Evolutionary conservation across 2,329 filamentous ascomycete genomes (phyloP).

Genomic region (Dothistroma pini): DNA sequence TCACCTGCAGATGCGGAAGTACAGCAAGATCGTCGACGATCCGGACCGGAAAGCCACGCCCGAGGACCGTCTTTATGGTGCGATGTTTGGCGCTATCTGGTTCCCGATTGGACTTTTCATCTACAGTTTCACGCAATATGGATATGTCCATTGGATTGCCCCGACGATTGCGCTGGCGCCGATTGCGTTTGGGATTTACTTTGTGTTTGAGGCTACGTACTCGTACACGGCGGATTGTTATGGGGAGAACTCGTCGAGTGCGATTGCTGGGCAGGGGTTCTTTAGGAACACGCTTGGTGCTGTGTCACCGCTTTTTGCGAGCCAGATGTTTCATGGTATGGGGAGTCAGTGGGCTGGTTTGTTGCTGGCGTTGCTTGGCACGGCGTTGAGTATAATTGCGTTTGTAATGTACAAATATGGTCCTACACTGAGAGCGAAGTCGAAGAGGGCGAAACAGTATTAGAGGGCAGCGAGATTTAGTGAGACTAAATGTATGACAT

Average conservation of each 20-base stretch:
- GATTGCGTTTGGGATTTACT: slow-evolving; percentile 54
- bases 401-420: slow-evolving; percentile 34
- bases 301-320: slow-evolving; percentile 51
- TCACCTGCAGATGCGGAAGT: slow-evolving; percentile 51
- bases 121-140: slow-evolving; percentile 54
- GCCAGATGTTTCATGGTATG: slow-evolving; percentile 52
- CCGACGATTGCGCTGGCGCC: slow-evolving; percentile 49
- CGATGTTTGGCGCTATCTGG: slow-evolving; percentile 47
- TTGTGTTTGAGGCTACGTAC: slow-evolving; percentile 48
- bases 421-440: slow-evolving; percentile 17
- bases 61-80: slow-evolving; percentile 49
- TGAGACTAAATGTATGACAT: slow-evolving; percentile 21
- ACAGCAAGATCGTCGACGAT: slow-evolving; percentile 41
- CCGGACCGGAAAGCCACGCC: slow-evolving; percentile 39
- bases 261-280: slow-evolving; percentile 51
- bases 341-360: slow-evolving; percentile 53
- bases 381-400: slow-evolving; percentile 41
- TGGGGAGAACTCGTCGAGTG: slow-evolving; percentile 43
- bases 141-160: slow-evolving; percentile 47
- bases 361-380: slow-evolving; percentile 47
- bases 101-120: slow-evolving; percentile 51
- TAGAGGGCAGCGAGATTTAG: slow-evolving; percentile 25
- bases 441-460: slow-evolving; percentile 19
- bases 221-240: slow-evolving; percentile 54
- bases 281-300: slow-evolving; percentile 54